Evolutionary conservation across 169 alveolate genomes (phyloP).

Genomic region (Cryptosporidium ryanae): DNA sequence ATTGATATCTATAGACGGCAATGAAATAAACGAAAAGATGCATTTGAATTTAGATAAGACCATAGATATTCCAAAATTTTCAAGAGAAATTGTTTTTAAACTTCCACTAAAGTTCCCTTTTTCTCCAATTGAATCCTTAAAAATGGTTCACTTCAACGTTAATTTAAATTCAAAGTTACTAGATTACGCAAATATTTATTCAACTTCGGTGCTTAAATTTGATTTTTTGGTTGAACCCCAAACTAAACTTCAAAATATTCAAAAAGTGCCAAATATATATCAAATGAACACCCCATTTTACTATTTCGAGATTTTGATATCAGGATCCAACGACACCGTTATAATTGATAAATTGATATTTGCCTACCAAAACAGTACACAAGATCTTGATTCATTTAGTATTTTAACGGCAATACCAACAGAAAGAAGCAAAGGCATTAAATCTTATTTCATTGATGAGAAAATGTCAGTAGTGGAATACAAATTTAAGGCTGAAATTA

Average conservation of each 20-base stretch:
- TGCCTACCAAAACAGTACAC: background rate
- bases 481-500: slow-evolving; percentile 1
- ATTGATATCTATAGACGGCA: slow-evolving; percentile 23
- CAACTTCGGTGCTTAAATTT: slow-evolving; percentile 11
- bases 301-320: slow-evolving; percentile 25
- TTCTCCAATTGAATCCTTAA: slow-evolving; percentile 10
- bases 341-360: slow-evolving; percentile 9
- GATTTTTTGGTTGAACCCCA: slow-evolving; percentile 37
- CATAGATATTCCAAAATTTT: slow-evolving; percentile 47
- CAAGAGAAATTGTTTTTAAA: slow-evolving; percentile 25
- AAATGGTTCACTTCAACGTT: background rate
- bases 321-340: background rate
- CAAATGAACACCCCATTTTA: background rate
- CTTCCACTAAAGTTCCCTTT: slow-evolving; percentile 27
- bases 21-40: background rate
- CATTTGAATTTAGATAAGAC: background rate
- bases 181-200: background rate
- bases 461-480: slow-evolving; percentile 3
- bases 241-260: slow-evolving; percentile 1
- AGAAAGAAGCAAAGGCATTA: background rate
- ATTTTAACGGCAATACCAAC: slow-evolving; percentile 21
- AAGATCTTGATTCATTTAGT: background rate
- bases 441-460: background rate
- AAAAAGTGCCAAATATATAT: slow-evolving; percentile 7
- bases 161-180: slow-evolving; percentile 1